phyloP scores from a whole-genome alignment of 768 basidiomycete species.

The Amanita brunnescens region DNA sequence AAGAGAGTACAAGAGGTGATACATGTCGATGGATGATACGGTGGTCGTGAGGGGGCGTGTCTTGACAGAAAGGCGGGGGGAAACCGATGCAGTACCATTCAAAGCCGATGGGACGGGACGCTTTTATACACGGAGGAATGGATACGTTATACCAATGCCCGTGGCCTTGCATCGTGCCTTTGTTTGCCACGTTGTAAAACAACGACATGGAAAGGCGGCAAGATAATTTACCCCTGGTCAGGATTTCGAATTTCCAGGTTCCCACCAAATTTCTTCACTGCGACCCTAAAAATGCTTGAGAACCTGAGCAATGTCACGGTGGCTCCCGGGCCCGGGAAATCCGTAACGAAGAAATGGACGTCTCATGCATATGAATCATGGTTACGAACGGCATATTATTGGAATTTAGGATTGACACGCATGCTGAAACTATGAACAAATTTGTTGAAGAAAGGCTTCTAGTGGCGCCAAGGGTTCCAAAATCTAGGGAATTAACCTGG shows the following conservation, averaged over 20 bases:
- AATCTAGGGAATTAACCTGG: too few species aligned
- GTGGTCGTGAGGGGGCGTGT: background rate
- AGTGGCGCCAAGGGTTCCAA: too few species aligned
- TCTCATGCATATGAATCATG: too few species aligned
- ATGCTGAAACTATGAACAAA: too few species aligned
- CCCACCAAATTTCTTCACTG: too few species aligned
- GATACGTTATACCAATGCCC: constrained; percentile 5
- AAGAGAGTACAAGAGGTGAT: background rate
- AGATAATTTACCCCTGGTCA: background rate
- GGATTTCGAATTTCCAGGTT: background rate
- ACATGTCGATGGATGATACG: background rate
- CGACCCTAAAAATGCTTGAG: too few species aligned
- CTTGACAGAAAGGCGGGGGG: background rate
- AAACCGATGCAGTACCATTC: background rate
- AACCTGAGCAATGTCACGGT: too few species aligned
- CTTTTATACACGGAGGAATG: background rate
- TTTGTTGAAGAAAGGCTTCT: too few species aligned
- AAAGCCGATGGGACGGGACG: background rate
- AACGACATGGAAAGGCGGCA: background rate
- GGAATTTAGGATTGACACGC: too few species aligned
- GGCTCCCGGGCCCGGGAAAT: too few species aligned
- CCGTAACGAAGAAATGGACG: too few species aligned
- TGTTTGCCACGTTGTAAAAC: background rate
- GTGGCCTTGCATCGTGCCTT: constrained; percentile 5
- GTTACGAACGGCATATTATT: too few species aligned